phyloP scores from a whole-genome alignment of 2,329 filamentous ascomycete genomes.

The Didymella glomerata region DNA sequence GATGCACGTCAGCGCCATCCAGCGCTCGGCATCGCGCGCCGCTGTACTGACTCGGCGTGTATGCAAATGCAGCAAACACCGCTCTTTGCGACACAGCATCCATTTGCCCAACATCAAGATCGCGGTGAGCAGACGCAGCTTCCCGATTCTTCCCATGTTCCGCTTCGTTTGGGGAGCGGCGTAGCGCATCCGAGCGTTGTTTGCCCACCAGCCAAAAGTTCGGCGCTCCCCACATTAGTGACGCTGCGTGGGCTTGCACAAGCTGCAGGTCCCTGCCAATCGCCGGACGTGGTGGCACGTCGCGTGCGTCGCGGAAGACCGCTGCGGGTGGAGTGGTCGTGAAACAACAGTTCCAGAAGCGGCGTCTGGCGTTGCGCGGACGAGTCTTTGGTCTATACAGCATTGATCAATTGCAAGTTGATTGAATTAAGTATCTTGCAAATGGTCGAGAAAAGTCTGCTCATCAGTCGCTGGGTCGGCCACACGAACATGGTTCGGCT shows the following conservation, averaged over 20 bases:
- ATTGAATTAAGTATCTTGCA: conserved; percentile 6
- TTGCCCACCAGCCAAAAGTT: conserved; percentile 28
- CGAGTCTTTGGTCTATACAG: conserved; percentile 2
- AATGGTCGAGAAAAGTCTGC: conserved; percentile 13
- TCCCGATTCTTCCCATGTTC: conserved; percentile 29
- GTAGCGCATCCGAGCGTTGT: conserved; percentile 41
- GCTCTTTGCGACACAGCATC: conserved; percentile 28
- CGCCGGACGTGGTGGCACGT: conserved; percentile 37
- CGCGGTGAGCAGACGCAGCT: conserved; percentile 29
- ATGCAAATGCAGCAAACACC: conserved; percentile 32
- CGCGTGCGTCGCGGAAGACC: conserved; percentile 40
- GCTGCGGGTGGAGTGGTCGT: conserved; percentile 30
- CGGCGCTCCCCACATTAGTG: conserved; percentile 47
- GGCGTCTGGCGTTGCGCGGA: conserved; percentile 18
- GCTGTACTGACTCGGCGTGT: conserved; percentile 13
- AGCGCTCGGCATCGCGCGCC: conserved; percentile 20
- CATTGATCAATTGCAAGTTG: neutral
- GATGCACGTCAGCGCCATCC: conserved; percentile 12
- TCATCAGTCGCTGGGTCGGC: conserved; percentile 17
- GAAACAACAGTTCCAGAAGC: conserved; percentile 41
- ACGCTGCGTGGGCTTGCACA: conserved; percentile 34
- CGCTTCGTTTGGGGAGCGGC: conserved; percentile 39
- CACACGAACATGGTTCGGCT: conserved; percentile 7
- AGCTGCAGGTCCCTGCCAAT: conserved; percentile 33
- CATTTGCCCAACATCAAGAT: neutral